These are phyloP conservation scores for Anisodus tanguticus DNA, from an alignment of 257 asterid genomes.

Conservation along the genomic window DNA sequence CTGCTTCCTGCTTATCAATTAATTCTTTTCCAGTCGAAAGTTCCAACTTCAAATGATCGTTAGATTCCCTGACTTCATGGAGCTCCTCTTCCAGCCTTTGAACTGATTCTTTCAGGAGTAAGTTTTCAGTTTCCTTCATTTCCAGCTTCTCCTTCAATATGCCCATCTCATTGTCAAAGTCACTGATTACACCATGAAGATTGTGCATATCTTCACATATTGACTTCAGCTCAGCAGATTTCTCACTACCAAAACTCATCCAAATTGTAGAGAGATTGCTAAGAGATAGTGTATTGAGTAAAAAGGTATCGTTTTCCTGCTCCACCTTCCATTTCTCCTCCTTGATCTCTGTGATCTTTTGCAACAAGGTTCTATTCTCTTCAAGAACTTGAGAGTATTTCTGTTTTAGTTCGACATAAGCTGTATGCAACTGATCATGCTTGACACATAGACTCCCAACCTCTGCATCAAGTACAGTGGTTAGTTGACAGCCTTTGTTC, in stretches of 20 bases:
- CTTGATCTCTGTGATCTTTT: conserved; percentile 55
- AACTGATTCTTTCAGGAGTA: conserved; percentile 58
- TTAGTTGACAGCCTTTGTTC: conserved; percentile 47
- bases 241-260: conserved; percentile 56
- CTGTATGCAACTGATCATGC: conserved; percentile 55
- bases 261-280: conserved; percentile 52
- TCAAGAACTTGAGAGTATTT: conserved; percentile 51
- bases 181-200: conserved; percentile 49
- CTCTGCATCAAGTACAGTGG: conserved; percentile 52
- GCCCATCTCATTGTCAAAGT: conserved; percentile 55
- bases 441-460: conserved; percentile 49
- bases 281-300: conserved; percentile 59
- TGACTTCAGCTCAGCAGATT: conserved; percentile 50
- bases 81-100: conserved; percentile 63
- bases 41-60: conserved; percentile 53
- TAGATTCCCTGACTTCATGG: conserved; percentile 49
- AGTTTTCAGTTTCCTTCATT: conserved; percentile 61
- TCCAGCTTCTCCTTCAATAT: conserved; percentile 57
- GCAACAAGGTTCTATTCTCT: conserved; percentile 59
- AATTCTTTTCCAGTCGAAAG: conserved; percentile 44
- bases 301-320: conserved; percentile 55
- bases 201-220: conserved; percentile 56
- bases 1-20: conserved; percentile 50
- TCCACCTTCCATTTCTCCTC: conserved; percentile 60
- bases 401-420: conserved; percentile 53